Base-by-base conservation (phyloP, 1,284 basidiomycete genomes). In the Leccinum solheimii region DNA sequence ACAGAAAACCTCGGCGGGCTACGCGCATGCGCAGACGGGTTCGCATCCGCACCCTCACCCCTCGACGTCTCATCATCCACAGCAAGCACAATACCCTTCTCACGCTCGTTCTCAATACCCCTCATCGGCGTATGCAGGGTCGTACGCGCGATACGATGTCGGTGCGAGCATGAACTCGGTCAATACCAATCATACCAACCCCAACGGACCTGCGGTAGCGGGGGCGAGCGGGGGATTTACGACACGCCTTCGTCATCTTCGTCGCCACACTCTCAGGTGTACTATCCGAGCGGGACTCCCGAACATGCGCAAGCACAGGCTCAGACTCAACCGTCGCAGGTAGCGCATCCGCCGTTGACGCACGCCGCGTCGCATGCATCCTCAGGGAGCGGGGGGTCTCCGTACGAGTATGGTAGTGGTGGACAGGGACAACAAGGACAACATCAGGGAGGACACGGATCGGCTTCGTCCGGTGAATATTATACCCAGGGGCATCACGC, bases 11-110 rank as follows among this genome's bases (percentile, higher is more conserved):
- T 64, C 69, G 40, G 60, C 67, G 13, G 62, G 59, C 38, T 75
- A 77, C 57, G 58, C 66, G 13, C 70, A 71, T 16, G 64, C 69
- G 6, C 67, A 70, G 27, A 68, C 72, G 7, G 56, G 57, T 16
- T 61, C 67, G 40, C 70, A 72, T 43, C 66, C 72, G n/a, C 72
- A 71, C 27, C 63, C 71, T 34, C 72, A 72, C 23, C 62, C 69
- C n/a, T 53, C 72, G 26, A 60, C 72, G 9, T 61, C 75, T 3
- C 68, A 69, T 26, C 72, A 75, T 19, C 14, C 75, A 67, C 76
- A 74, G n/a, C 78, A 73, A 48, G 70, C 62, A 21, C 72, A 71
- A 36, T 72, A 69, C 32, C 61, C 67, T 3, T 65, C 71, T 60
- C 60, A 73, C 27, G 57, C 72, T 8, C 69, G 66, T 21, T 21